Evolutionary conservation across 371 early-diverging fungal species (phyloP).

Genomic region (Rhizopus delemar): DNA sequence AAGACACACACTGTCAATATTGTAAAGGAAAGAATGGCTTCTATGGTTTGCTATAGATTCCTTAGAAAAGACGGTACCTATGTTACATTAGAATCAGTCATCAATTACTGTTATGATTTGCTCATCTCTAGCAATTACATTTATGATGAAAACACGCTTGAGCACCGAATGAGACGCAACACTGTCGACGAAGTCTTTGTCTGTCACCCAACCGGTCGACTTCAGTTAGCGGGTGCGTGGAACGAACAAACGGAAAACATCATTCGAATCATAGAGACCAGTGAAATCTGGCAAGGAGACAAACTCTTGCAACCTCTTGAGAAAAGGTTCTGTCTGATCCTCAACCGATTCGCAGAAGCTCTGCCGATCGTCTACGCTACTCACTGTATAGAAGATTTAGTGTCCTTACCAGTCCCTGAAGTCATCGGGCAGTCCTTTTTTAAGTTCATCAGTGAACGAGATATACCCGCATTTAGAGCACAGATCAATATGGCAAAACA

Average conservation of each 20-base stretch:
- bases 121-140: slow-evolving; percentile 26
- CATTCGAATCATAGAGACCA: background rate
- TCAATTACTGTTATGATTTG: slow-evolving; percentile 38
- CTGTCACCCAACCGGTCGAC: slow-evolving; percentile 17
- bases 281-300: slow-evolving; percentile 4
- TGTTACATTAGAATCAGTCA: slow-evolving; percentile 28
- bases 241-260: background rate
- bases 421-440: slow-evolving; percentile 31
- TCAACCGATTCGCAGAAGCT: slow-evolving; percentile 40
- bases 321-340: slow-evolving; percentile 36
- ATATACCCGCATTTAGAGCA: slow-evolving; percentile 19
- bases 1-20: slow-evolving; percentile 44
- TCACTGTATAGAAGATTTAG: slow-evolving; percentile 23
- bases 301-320: slow-evolving; percentile 7
- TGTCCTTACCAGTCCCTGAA: slow-evolving; percentile 20
- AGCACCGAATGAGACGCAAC: slow-evolving; percentile 30
- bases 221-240: slow-evolving; percentile 28
- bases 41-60: slow-evolving; percentile 32
- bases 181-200: slow-evolving; percentile 31
- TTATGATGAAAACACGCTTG: slow-evolving; percentile 15
- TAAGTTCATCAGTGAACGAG: slow-evolving; percentile 29
- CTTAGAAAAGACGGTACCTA: slow-evolving; percentile 29
- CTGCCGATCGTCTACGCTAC: slow-evolving; percentile 35
- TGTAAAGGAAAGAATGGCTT: slow-evolving; percentile 47
- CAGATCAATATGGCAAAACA: slow-evolving; percentile 35